phyloP scores from a whole-genome alignment of 805 yeast genomes.

The Candida fluviatilis region DNA sequence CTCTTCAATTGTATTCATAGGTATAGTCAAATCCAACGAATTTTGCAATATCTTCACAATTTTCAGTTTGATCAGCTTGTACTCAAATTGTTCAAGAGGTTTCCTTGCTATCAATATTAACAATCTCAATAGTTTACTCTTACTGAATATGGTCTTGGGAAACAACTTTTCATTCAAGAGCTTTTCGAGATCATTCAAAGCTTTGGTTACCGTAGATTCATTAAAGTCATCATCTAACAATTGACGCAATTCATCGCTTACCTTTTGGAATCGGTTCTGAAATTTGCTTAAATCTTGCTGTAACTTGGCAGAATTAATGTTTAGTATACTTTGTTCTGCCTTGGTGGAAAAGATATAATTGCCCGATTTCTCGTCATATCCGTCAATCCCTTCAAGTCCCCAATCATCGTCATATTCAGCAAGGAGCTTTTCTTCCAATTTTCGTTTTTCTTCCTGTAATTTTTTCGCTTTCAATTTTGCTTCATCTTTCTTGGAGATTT shows the following conservation, averaged over 20 bases:
- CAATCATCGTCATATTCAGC: slow-evolving; percentile 35
- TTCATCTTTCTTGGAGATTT: slow-evolving; percentile 7
- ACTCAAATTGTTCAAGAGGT: slow-evolving; percentile 18
- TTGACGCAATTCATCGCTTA: slow-evolving; percentile 7
- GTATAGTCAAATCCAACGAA: slow-evolving; percentile 15
- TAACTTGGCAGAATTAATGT: slow-evolving; percentile 16
- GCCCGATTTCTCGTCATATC: slow-evolving; percentile 19
- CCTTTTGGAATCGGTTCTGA: slow-evolving; percentile 10
- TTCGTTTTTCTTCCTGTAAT: slow-evolving; percentile 9
- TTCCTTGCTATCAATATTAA: slow-evolving; percentile 28
- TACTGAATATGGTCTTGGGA: slow-evolving; percentile 28
- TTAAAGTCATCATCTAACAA: slow-evolving; percentile 12
- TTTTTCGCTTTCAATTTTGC: slow-evolving; percentile 9
- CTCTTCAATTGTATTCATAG: slow-evolving; percentile 3
- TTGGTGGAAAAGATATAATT: slow-evolving; percentile 33
- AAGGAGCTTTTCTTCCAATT: slow-evolving; percentile 12
- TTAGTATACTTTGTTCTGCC: slow-evolving; percentile 24
- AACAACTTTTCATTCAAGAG: slow-evolving; percentile 12
- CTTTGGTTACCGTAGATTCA: slow-evolving; percentile 13
- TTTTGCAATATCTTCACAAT: slow-evolving; percentile 17
- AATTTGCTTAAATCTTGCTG: slow-evolving; percentile 15
- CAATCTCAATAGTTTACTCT: slow-evolving; percentile 27
- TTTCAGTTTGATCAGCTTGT: slow-evolving; percentile 13
- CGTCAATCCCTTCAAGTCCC: slow-evolving; percentile 39
- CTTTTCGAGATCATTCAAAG: slow-evolving; percentile 14